Base-by-base conservation (phyloP, 108 stramenopile genomes). In the Cyclotella choctawhatcheeana region DNA sequence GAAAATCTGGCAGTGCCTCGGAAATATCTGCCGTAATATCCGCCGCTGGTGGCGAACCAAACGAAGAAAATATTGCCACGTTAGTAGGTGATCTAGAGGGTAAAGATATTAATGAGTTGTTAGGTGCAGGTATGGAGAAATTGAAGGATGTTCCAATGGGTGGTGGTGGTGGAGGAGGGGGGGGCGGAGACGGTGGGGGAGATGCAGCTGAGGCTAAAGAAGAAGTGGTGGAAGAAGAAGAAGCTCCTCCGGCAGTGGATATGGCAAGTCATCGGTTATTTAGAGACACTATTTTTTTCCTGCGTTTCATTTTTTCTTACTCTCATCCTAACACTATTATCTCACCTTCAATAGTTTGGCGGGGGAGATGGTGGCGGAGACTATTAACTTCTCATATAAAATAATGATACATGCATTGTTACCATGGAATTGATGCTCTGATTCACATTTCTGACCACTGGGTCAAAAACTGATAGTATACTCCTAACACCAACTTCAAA, bases 71-170 rank as follows among this genome's bases (percentile, higher is more conserved):
- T 34, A 71, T 96, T 45, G 34, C 92, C 20, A 66, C 74, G 29
- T 71, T 96, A 20, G 68, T 82, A n/a, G 88, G 81, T 16, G 92
- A 91, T 58, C 40, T 92, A 33, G 92, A 89, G 44, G 95, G 92
- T 63, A 96, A 96, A 82, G 86, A 90, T 74, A 60, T 93, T 31
- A 87, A 90, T 68, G 95, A 90, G 58, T 62, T 96, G 58, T 62
- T 93, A 54, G 89, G 85, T 32, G 88, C 80, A 12, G 95, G 95
- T 66, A 89, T 92, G 88, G 92, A 81, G 59, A 92, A 92, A 69
- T 64, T 96, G 76, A 96, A 96, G 89, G 92, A 96, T 83, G 91
- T 96, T 17, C 92, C 92, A 35, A 86, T 96, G 83, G 95, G 95
- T 56, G 94, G 93, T 58, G 94, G 94, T 35, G 94, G 91, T 53